Evolutionary conservation across 2,329 filamentous ascomycete genomes (phyloP).

Genomic region (Curvularia sp.): DNA sequence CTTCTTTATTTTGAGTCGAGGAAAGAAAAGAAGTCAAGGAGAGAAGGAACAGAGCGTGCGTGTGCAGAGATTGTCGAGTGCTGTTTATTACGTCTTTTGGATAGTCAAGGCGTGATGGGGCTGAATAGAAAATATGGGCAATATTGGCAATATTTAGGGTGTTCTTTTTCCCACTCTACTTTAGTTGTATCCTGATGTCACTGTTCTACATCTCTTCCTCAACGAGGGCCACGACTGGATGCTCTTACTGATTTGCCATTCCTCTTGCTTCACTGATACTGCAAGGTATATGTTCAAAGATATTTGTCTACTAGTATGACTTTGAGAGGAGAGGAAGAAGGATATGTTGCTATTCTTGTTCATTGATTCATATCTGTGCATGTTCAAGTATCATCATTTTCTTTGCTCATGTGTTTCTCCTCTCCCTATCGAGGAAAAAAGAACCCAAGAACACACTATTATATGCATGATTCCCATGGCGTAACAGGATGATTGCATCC

Average conservation of each 20-base stretch:
- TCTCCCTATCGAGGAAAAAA: no score
- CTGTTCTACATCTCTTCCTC: background rate
- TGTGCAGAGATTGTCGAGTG: slow-evolving; percentile 4
- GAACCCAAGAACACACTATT: no score
- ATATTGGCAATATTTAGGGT: background rate
- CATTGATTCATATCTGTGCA: background rate
- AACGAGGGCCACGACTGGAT: background rate
- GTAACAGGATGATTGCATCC: background rate
- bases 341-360: background rate
- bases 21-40: background rate
- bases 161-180: background rate
- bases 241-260: background rate
- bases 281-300: background rate
- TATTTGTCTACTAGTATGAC: background rate
- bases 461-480: background rate
- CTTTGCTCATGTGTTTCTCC: background rate
- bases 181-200: background rate
- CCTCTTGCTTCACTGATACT: background rate
- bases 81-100: slow-evolving; percentile 1
- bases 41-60: background rate
- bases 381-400: background rate
- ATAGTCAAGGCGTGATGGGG: background rate
- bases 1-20: background rate
- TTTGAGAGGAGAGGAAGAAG: background rate
- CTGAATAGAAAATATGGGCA: background rate